These are phyloP conservation scores for Neurospora terricola DNA, from an alignment of 495 filamentous ascomycete species.

Conservation along the genomic window DNA sequence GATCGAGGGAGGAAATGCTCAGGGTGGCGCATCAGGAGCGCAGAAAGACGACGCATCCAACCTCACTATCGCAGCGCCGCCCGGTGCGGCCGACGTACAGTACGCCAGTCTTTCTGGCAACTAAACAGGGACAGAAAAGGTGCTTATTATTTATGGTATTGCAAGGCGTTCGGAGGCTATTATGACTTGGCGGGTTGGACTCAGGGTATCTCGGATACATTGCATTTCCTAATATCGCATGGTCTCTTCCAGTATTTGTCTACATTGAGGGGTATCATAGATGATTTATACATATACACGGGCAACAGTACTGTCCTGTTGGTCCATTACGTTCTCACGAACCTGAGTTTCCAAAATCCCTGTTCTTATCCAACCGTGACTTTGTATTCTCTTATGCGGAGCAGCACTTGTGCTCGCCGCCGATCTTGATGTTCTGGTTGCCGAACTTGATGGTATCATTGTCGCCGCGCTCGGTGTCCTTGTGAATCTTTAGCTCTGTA, in stretches of 20 bases:
- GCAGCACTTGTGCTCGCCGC: conserved; percentile 35
- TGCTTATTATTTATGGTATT: conserved; percentile 29
- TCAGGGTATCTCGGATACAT: conserved; percentile 6
- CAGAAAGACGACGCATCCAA: conserved; percentile 36
- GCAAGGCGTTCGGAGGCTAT: conserved; percentile 32
- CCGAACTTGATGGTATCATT: conserved; percentile 72
- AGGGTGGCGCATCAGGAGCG: conserved; percentile 5
- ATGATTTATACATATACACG: conserved; percentile 16
- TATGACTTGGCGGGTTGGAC: conserved; percentile 22
- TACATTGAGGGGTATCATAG: conserved; percentile 27
- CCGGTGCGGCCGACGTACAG: conserved; percentile 67
- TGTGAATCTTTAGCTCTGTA: conserved; percentile 75
- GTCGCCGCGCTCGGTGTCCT: conserved; percentile 82
- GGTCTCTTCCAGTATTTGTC: conserved; percentile 3
- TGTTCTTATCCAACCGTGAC: neutral
- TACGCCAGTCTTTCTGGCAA: conserved; percentile 83
- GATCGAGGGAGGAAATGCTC: conserved; percentile 21
- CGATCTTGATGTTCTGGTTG: conserved; percentile 31
- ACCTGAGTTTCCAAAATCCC: neutral
- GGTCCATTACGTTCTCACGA: neutral
- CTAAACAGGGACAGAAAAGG: conserved; percentile 28
- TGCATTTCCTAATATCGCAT: conserved; percentile 9
- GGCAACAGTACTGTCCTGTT: conserved; percentile 11
- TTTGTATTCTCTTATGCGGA: conserved; percentile 19
- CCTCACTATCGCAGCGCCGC: conserved; percentile 63